Conservation (phyloP, 345 rosid genomes). For the Brassica carinata region DNA sequence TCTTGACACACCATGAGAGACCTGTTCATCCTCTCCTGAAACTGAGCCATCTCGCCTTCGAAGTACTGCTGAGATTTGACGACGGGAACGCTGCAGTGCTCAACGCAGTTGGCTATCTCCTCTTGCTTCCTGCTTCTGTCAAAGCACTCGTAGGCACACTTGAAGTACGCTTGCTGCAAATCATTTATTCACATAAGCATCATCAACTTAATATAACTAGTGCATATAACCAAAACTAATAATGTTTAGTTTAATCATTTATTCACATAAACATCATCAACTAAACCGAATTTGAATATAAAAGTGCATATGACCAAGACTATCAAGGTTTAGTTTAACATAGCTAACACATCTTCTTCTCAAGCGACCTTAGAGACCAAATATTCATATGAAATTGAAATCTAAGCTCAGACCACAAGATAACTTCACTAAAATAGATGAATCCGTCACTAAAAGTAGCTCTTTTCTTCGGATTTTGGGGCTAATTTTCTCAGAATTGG, state of each 20-base stretch:
- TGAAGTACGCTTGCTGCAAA: slow-evolving; percentile 94
- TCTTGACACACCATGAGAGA: slow-evolving; percentile 92
- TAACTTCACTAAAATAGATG: neutral
- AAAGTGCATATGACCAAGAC: no score
- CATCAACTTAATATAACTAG: neutral
- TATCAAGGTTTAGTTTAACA: neutral
- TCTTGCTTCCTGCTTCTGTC: slow-evolving; percentile 79
- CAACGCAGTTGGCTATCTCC: slow-evolving; percentile 76
- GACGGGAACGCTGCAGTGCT: slow-evolving; percentile 79
- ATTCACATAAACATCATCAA: no score
- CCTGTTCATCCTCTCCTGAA: slow-evolving; percentile 88
- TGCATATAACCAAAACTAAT: no score
- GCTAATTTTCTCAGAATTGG: neutral
- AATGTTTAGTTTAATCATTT: no score
- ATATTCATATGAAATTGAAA: neutral
- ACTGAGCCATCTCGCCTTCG: slow-evolving; percentile 79
- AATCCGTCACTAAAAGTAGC: neutral
- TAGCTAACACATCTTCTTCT: neutral
- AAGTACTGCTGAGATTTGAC: slow-evolving; percentile 70
- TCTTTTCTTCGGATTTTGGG: neutral
- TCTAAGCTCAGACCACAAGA: neutral
- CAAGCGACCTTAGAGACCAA: neutral
- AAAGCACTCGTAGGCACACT: slow-evolving; percentile 91
- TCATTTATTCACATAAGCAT: no score
- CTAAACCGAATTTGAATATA: no score